Evolutionary conservation across 768 basidiomycete species (phyloP).

Genomic region (Obba rivulosa): DNA sequence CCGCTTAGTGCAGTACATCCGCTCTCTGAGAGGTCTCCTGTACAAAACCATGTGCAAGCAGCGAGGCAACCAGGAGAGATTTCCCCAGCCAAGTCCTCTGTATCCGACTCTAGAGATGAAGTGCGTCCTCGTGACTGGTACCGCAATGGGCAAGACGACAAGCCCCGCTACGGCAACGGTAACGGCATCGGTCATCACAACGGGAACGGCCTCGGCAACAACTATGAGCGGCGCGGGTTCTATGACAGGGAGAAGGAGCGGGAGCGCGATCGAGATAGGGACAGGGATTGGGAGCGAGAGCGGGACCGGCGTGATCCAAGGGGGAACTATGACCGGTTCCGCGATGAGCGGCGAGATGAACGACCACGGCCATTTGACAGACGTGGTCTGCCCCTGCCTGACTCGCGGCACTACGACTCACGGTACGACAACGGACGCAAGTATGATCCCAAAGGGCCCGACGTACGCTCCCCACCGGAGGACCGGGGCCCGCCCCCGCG

Average conservation of each 20-base stretch:
- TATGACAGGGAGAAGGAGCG: slow-evolving; percentile 21
- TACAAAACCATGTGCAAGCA: not conserved
- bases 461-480: slow-evolving; percentile 22
- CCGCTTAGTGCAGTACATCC: too few species aligned
- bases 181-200: slow-evolving; percentile 1
- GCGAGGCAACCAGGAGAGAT: slow-evolving; percentile 23
- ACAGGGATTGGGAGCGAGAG: slow-evolving; percentile 32
- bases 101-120: slow-evolving; percentile 22
- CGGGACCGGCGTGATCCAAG: slow-evolving; percentile 31
- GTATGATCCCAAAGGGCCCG: slow-evolving; percentile 24
- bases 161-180: slow-evolving; percentile 9
- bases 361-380: slow-evolving; percentile 26
- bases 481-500: slow-evolving; percentile 11
- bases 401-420: slow-evolving; percentile 44
- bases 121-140: slow-evolving; percentile 21
- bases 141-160: slow-evolving; percentile 19
- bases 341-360: slow-evolving; percentile 37
- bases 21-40: too few species aligned
- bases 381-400: slow-evolving; percentile 34
- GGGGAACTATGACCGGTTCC: slow-evolving; percentile 31
- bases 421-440: slow-evolving; percentile 34
- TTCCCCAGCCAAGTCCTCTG: slow-evolving; percentile 16
- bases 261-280: slow-evolving; percentile 28
- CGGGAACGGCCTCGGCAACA: not conserved
- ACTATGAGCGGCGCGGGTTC: not conserved